Percentiles rank a stretch among this genome's conserved stretches.
These are phyloP conservation scores for Symmetrospora coprosmae DNA, from an alignment of 768 basidiomycete species.

Conservation along the genomic window DNA sequence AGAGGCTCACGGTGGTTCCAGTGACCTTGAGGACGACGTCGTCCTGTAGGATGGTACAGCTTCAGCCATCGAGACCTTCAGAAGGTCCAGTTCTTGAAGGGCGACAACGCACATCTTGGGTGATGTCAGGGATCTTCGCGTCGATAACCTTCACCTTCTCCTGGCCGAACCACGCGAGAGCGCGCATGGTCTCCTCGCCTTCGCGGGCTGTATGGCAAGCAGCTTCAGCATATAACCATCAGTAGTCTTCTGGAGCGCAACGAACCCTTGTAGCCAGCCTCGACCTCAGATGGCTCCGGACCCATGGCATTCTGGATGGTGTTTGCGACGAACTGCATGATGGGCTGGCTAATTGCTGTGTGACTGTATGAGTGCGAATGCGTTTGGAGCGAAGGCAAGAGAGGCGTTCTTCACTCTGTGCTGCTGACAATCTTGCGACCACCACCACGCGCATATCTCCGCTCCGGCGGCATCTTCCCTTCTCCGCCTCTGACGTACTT, in stretches of 20 bases:
- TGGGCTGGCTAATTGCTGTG: too few species aligned
- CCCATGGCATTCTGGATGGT: conserved; percentile 7
- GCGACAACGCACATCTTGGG: conserved; percentile 1
- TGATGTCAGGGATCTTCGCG: conserved; percentile 19
- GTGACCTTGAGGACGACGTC: conserved; percentile 65
- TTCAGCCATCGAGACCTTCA: not conserved
- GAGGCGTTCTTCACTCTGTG: too few species aligned
- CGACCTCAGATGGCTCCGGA: not conserved
- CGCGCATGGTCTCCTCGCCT: conserved; percentile 16
- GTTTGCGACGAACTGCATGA: not conserved
- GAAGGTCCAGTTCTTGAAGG: too few species aligned
- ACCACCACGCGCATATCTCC: too few species aligned
- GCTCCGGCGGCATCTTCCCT: too few species aligned
- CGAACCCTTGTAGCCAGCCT: not conserved
- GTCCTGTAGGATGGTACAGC: conserved; percentile 28
- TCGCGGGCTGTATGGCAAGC: too few species aligned
- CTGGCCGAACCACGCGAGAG: conserved; percentile 16
- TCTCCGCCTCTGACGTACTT: too few species aligned
- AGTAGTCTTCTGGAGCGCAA: too few species aligned
- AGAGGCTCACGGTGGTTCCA: conserved; percentile 48
- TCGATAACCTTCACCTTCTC: conserved; percentile 15
- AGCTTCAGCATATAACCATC: too few species aligned
- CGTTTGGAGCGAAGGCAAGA: not conserved
- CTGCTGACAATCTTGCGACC: too few species aligned
- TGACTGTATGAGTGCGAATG: not conserved